These are phyloP conservation scores for Hyphopichia khmerensis DNA, from an alignment of 1,139 yeast species.

Conservation along the genomic window DNA sequence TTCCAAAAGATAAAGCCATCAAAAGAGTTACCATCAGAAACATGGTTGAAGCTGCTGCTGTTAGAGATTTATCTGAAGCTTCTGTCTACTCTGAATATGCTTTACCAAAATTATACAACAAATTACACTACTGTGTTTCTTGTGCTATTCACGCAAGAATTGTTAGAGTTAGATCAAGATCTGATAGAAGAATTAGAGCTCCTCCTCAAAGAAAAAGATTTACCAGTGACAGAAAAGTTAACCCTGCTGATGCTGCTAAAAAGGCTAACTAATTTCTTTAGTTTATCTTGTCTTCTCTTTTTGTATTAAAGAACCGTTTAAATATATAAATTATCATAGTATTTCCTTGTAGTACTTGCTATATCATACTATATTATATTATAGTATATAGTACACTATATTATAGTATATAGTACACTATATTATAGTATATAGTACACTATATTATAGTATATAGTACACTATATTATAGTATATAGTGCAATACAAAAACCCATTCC, in stretches of 20 bases:
- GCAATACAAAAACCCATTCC: too few species aligned
- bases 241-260: conserved; percentile 98
- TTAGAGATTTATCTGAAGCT: conserved; percentile 99
- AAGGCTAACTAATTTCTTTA: conserved; percentile 50
- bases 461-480: too few species aligned
- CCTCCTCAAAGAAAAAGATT: conserved; percentile 99
- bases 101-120: conserved; percentile 98
- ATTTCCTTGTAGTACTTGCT: too few species aligned
- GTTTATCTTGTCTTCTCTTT: not conserved
- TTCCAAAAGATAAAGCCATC: conserved; percentile 99
- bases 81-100: conserved; percentile 99
- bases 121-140: conserved; percentile 99
- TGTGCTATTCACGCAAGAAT: conserved; percentile 99
- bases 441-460: too few species aligned
- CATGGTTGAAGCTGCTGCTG: conserved; percentile 99
- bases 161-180: conserved; percentile 99
- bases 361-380: too few species aligned
- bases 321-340: too few species aligned
- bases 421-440: too few species aligned
- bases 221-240: conserved; percentile 94
- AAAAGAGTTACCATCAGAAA: conserved; percentile 99
- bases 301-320: not conserved
- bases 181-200: conserved; percentile 97
- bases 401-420: too few species aligned
- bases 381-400: too few species aligned